A percentile compares a stretch with the other conserved stretches of the same genome.
Conservation (phyloP, 2,329 filamentous ascomycete genomes). For the Aurifilum marmelostoma region DNA sequence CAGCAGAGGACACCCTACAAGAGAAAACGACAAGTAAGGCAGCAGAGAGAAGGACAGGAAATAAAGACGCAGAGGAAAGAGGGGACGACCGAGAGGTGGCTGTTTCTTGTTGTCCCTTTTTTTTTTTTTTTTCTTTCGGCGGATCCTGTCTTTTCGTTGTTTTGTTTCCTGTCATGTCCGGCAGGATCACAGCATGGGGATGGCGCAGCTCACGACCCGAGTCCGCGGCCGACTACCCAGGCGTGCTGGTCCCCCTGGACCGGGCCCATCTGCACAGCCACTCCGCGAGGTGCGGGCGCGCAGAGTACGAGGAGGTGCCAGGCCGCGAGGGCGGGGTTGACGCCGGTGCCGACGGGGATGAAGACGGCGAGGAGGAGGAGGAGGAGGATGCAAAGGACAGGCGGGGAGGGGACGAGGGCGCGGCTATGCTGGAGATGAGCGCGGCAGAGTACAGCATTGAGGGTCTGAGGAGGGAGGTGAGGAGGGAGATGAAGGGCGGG, state of each 20-base stretch:
- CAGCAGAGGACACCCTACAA: not conserved
- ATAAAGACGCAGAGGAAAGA: too few species aligned
- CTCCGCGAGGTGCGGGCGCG: conserved; percentile 50
- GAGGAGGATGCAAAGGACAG: conserved; percentile 36
- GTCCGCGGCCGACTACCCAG: conserved; percentile 54
- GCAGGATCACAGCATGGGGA: conserved; percentile 21
- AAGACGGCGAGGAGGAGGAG: too few species aligned
- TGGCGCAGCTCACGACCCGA: conserved; percentile 40
- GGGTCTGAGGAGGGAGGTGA: conserved; percentile 67
- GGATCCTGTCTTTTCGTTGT: not conserved
- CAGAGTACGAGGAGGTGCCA: conserved; percentile 46
- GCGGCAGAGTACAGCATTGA: conserved; percentile 69
- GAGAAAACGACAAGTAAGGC: not conserved
- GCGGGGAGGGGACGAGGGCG: conserved; percentile 39
- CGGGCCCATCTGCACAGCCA: conserved; percentile 61
- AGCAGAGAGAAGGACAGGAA: not conserved
- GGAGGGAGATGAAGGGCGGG: conserved; percentile 55
- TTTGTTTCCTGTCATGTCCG: not conserved
- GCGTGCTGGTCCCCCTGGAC: conserved; percentile 56
- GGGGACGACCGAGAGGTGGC: not conserved
- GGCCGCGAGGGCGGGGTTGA: conserved; percentile 34
- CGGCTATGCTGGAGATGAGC: conserved; percentile 58
- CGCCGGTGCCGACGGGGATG: conserved; percentile 40
- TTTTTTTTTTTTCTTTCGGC: not conserved
- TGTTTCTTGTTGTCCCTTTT: not conserved